Evolutionary conservation across 805 yeast genomes (phyloP).

Genomic region (Wickerhamomyces strasburgensis): DNA sequence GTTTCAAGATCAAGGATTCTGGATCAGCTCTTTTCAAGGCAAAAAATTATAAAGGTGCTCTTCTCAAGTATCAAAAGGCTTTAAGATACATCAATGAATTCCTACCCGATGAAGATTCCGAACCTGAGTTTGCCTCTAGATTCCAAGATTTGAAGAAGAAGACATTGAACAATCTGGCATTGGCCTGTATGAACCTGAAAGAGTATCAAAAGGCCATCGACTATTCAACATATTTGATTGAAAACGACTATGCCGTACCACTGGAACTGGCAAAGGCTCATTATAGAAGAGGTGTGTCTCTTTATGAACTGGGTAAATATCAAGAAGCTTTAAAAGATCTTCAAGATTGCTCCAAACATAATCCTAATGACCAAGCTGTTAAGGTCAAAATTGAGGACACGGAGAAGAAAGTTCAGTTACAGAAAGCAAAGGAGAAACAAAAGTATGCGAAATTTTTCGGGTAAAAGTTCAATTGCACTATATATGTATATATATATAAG

Average conservation of each 20-base stretch:
- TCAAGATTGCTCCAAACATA: constrained; percentile 36
- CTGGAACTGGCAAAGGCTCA: constrained; percentile 53
- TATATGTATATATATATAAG: constrained; percentile 1
- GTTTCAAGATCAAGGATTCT: constrained; percentile 56
- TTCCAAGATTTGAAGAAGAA: constrained; percentile 43
- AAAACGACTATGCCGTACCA: constrained; percentile 33
- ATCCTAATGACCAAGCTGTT: constrained; percentile 48
- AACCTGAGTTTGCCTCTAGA: constrained; percentile 44
- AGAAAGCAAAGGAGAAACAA: constrained; percentile 46
- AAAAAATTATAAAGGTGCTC: constrained; percentile 46
- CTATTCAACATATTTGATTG: constrained; percentile 54
- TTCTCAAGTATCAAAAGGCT: constrained; percentile 60
- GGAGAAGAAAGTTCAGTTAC: constrained; percentile 35
- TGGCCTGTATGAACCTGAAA: constrained; percentile 45
- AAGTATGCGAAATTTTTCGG: constrained; percentile 61
- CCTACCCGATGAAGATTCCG: constrained; percentile 62
- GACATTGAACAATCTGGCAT: constrained; percentile 47
- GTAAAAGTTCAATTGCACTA: background rate
- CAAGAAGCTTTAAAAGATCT: constrained; percentile 47
- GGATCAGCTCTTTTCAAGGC: constrained; percentile 57
- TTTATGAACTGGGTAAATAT: constrained; percentile 38
- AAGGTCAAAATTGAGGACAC: constrained; percentile 38
- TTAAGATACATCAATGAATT: constrained; percentile 66
- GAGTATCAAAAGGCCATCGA: constrained; percentile 46
- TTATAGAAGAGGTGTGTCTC: constrained; percentile 51